Evolutionary conservation across 1,139 yeast species (phyloP), one percentile per base, ranked within the genome.

Genomic region (Blastobotrys ciferrii): DNA sequence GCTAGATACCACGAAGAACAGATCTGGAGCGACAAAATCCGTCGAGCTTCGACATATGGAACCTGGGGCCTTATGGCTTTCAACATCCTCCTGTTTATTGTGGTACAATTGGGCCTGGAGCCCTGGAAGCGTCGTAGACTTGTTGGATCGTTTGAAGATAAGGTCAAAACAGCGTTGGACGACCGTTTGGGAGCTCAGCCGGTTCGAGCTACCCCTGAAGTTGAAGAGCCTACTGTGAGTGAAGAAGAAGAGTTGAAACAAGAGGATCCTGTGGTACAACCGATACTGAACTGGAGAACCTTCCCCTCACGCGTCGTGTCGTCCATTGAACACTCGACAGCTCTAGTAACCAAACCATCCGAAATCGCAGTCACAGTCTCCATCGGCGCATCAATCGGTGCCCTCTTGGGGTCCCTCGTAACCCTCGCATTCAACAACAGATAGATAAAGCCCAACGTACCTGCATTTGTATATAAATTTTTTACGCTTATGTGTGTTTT

Each of bases 41-140:
- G 98, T 54, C 76, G 94, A 53, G 89, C 95, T 2, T 87, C 96
- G 7, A 91, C 98, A 0, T 94, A 96, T 95, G 98, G 98, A 1
- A 92, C 99, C 0, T 82, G 95, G 78, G 72, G 84, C 1, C 75
- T 94, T 45, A 89, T 89, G 95, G 94, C 91, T 1, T 77, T 89
- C 56, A 94, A 94, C 68, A 77, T 92, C 17, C 53, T 86, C 14
- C 67, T 94, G 37, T 89, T 94, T 58, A 61, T 89, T 3, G 72
- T 87, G 2, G 95, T 95, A 12, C 96, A 95, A 52, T 73, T 92
- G 57, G 75, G 89, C 0, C 80, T 94, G 44, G 99, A 94, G 69
- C 98, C 99, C 0, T 88, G 96, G 94, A 92, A 91, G 63, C 73
- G 98, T 54, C 73, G 79, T 49, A 72, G 92, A 49, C 70, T 92